Conservation (phyloP, 192 early-diverging fungal species). For the Backusella parvicylindrica region DNA sequence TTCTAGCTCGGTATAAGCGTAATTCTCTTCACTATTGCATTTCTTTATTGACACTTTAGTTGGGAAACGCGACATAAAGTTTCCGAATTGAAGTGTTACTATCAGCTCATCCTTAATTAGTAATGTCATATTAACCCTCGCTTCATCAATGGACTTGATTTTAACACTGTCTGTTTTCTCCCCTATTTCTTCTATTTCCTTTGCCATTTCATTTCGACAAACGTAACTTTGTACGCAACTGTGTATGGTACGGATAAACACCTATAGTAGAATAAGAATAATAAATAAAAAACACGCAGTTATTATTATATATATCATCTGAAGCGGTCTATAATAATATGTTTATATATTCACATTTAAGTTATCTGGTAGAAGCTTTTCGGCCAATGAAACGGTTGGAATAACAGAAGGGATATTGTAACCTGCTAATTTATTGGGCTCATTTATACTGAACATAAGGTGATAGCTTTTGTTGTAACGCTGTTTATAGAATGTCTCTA, state of each 20-base stretch:
- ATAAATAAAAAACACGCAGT: not conserved
- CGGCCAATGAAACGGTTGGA: not conserved
- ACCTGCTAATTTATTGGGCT: not conserved
- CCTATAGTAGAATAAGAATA: not conserved
- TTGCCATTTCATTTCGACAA: not conserved
- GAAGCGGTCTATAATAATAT: not conserved
- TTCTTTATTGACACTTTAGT: not conserved
- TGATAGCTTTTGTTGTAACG: not conserved
- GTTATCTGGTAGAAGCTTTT: not conserved
- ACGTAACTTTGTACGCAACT: not conserved
- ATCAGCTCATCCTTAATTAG: not conserved
- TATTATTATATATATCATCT: not conserved
- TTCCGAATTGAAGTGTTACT: not conserved
- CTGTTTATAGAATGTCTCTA: not conserved
- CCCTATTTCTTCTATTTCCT: not conserved
- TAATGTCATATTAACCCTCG: not conserved
- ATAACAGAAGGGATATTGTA: not conserved
- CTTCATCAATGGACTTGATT: not conserved
- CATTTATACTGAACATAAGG: not conserved
- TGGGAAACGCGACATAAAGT: not conserved
- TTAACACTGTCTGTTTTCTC: not conserved
- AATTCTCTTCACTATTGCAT: not conserved
- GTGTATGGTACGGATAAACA: not conserved
- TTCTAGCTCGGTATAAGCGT: not conserved
- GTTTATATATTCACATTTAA: not conserved